Base-by-base conservation (phyloP, 2,329 filamentous ascomycete genomes). In the Aureobasidium uvarum region DNA sequence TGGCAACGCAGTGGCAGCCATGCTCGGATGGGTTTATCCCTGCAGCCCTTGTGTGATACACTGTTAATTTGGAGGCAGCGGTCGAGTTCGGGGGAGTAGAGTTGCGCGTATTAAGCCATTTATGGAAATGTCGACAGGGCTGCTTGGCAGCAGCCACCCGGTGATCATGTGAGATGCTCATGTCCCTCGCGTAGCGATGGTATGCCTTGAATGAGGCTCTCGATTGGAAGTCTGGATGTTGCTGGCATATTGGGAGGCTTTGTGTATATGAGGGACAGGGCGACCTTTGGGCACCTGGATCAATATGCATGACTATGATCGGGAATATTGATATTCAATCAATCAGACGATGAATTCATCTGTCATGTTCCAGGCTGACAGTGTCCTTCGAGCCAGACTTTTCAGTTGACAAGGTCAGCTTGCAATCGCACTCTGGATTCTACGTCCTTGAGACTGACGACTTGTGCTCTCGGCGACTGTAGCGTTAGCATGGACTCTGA, bases 11-110 rank as follows among this genome's bases (percentile, higher is more conserved):
- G 46, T 41, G 38, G 36, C 39, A 36, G 56, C 56, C 56, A 48
- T 60, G 43, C 18, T 60, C 25, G 33, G 43, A 43, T 20, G 23
- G 41, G 41, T 33, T 62, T 23, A 62, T 50, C 31, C 59, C 20
- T 28, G 59, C 23, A 48, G 23, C 20, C 46, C 48, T 54, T 63
- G 54, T 39, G 48, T 63, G 38, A 54, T 54, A 54, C 60, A 51
- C 46, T 10, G 46, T 36, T 43, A 63, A 43, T 58, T 58, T 58
- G 25, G 25, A 23, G 41, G 18, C 13, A 11, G 23, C 48, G 48
- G 60, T 36, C 36, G 60, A 63, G 43, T 25, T 48, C 48, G 60
- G 60, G 28, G 16, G 48, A 45, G 48, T 43, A 33, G 45, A 33
- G 28, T 36, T 62, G 20, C 46, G 59, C 46, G 59, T 6, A 46